A percentile compares a stretch with the other conserved stretches of the same genome.
phyloP scores from a whole-genome alignment of 371 early-diverging fungal genomes.

The Dichotomocladium elegans region DNA sequence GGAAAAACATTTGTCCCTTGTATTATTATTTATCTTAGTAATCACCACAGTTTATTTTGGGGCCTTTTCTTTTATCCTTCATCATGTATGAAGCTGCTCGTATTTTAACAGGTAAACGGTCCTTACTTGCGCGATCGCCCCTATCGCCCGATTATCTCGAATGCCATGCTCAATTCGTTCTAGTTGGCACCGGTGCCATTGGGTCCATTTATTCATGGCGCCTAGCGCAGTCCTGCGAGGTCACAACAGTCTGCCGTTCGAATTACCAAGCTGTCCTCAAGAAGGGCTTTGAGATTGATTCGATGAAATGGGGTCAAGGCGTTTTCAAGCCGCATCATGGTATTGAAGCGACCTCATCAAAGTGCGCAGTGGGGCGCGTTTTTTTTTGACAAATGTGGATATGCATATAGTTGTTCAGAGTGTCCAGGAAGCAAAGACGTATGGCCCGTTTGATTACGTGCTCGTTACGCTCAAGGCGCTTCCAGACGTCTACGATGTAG shows the following conservation, averaged over 20 bases:
- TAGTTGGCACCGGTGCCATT: slow-evolving; percentile 80
- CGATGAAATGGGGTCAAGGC: slow-evolving; percentile 57
- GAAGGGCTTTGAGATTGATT: slow-evolving; percentile 63
- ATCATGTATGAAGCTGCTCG: not conserved
- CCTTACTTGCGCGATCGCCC: not conserved
- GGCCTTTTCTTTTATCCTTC: not conserved
- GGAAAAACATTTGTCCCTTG: too few relatives aligned
- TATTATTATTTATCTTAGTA: too few relatives aligned
- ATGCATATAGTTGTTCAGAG: slow-evolving; percentile 38
- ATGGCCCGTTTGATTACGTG: slow-evolving; percentile 60
- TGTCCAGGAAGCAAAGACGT: slow-evolving; percentile 37
- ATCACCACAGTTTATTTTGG: too few relatives aligned
- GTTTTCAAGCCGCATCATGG: slow-evolving; percentile 57
- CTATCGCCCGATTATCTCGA: not conserved
- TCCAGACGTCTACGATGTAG: slow-evolving; percentile 57
- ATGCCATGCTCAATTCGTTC: not conserved
- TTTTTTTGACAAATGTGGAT: too few relatives aligned
- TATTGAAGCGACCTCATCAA: too few relatives aligned
- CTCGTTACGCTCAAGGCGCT: slow-evolving; percentile 75
- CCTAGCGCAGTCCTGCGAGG: slow-evolving; percentile 54
- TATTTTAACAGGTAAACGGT: slow-evolving; percentile 7
- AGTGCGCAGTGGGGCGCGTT: too few relatives aligned
- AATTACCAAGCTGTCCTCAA: slow-evolving; percentile 65
- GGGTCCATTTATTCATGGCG: slow-evolving; percentile 74
- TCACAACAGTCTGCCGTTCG: slow-evolving; percentile 79